Conservation (phyloP, 345 rosid genomes). For the Clarkia xantiana region DNA sequence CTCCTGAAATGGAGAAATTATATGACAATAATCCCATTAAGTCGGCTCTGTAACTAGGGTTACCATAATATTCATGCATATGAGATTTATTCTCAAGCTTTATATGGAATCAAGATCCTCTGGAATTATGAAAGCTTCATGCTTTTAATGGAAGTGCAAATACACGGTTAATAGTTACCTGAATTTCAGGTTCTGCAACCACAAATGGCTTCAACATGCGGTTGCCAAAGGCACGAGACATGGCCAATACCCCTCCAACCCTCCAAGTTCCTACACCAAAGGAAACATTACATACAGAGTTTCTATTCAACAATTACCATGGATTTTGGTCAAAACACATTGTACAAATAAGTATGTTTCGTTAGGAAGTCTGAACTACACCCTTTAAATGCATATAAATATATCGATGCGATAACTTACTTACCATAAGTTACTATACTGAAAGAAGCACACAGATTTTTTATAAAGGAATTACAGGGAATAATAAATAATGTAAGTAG, state of each 20-base stretch:
- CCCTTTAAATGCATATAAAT: too few species aligned
- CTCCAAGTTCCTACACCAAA: conserved; percentile 84
- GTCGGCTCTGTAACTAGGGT: neutral
- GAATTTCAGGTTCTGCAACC: conserved; percentile 97
- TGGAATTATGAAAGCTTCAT: too few species aligned
- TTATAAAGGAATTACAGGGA: neutral
- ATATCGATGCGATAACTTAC: too few species aligned
- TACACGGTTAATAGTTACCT: conserved; percentile 28
- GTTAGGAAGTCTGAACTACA: too few species aligned
- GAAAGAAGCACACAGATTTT: neutral
- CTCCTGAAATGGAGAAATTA: conserved; percentile 33
- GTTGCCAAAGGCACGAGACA: conserved; percentile 98
- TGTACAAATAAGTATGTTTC: too few species aligned
- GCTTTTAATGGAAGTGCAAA: too few species aligned
- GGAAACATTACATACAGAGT: neutral
- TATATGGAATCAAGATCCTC: too few species aligned
- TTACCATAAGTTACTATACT: too few species aligned
- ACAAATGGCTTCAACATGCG: conserved; percentile 97
- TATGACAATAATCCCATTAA: neutral
- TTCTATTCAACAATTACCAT: too few species aligned
- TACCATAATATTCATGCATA: too few species aligned
- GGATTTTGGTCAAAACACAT: too few species aligned
- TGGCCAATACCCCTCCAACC: conserved; percentile 98
- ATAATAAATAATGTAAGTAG: neutral
- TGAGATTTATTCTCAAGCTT: too few species aligned